Base-by-base conservation (phyloP, 1,139 yeast genomes). In the Yarrowia galli region DNA sequence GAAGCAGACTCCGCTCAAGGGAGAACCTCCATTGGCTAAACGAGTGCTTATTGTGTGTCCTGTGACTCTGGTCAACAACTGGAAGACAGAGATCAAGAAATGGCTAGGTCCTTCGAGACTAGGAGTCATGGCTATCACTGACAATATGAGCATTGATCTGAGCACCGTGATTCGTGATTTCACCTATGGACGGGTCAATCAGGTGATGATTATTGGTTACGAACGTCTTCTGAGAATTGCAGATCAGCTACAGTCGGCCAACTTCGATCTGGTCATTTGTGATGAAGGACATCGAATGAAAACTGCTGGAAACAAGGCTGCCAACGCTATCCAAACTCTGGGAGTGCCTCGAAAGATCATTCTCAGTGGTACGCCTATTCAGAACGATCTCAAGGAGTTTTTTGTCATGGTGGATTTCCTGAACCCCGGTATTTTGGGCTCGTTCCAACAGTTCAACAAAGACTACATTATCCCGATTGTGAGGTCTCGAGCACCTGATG, bases 231-330 rank as follows among this genome's bases (percentile, higher is more conserved):
- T 89, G 32, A 81, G 84, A 4, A 80, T 88, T 73, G 80, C 82
- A n/a, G 82, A 83, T 7, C 91, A 87, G 68, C 74, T 93, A 32
- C 73, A 72, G 46, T 76, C 80, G 1, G 81, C 83, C 1, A 77
- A 80, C 2, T 85, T 91, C 72, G 98, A 92, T 74, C 74, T 95
- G 25, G 79, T 96, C 48, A 85, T 96, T 0, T 95, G 99, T 77
- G 99, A 96, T 76, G 99, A 96, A 76, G 99, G 98, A 2, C 98
- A 93, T 76, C 82, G 97, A 67, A 81, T 93, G 71, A 93, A 93
- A 73, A 89, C 76, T 18, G 68, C 76, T 0, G 74, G 76, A 16
- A 91, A 90, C 70, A 92, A 92, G 75, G 87, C 90, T 0, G 81
- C 92, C 67, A 87, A 86, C 70, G 85, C 87, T 0, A 80, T 93